Evolutionary conservation across 1,139 yeast species (phyloP).

Genomic region (Diutina pseudorugosa): DNA sequence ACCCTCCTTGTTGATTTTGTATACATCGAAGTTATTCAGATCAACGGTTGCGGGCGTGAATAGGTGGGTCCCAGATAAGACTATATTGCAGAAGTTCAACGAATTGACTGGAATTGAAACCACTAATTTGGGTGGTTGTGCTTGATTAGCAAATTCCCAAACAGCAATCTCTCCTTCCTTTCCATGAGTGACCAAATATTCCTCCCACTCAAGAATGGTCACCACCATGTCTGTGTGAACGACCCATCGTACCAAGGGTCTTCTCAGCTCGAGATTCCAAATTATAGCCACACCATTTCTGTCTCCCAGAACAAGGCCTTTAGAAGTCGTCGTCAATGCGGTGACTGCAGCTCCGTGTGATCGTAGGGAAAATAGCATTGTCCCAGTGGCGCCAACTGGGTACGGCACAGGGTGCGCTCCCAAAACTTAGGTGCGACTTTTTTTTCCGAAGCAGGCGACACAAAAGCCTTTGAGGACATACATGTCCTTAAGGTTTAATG

Average conservation of each 20-base stretch:
- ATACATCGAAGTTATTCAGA: slow-evolving; percentile 2
- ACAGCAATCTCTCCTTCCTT: neutral
- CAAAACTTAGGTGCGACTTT: neutral
- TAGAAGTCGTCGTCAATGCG: neutral
- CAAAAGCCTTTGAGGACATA: no score
- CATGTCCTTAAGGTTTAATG: no score
- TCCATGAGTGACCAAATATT: slow-evolving; percentile 2
- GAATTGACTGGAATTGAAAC: neutral
- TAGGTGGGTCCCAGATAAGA: neutral
- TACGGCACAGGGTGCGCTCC: neutral
- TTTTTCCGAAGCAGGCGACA: neutral
- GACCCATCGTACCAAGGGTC: neutral
- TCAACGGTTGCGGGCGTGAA: slow-evolving; percentile 1
- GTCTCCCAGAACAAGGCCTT: slow-evolving; percentile 1
- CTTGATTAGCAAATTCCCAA: neutral
- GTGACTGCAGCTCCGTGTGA: neutral
- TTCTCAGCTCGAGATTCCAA: slow-evolving; percentile 1
- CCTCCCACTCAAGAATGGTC: neutral
- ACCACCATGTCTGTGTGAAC: slow-evolving; percentile 1
- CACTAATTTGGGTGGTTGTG: neutral
- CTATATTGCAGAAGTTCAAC: neutral
- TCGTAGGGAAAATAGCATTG: slow-evolving; percentile 1
- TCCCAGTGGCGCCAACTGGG: neutral
- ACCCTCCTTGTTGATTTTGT: neutral
- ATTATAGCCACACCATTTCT: neutral